Conservation (phyloP, 176 grass and related monocot species). For the Oryza glaberrima region DNA sequence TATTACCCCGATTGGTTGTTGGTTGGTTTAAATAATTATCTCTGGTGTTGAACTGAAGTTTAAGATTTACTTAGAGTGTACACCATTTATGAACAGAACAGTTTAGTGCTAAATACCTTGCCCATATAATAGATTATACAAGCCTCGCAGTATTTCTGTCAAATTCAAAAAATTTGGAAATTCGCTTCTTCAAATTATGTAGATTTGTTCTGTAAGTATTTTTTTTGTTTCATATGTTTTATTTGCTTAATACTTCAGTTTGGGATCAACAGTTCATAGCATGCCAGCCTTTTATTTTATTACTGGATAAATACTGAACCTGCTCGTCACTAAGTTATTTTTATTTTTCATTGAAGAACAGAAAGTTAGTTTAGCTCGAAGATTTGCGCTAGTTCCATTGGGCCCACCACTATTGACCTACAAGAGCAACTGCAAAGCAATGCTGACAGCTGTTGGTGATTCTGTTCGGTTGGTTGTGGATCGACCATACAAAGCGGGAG, state of each 20-base stretch:
- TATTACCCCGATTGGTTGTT: background rate
- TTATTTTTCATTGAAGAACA: slow-evolving; percentile 50
- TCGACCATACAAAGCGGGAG: slow-evolving; percentile 77
- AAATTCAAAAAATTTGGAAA: background rate
- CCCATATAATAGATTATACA: background rate
- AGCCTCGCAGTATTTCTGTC: slow-evolving; percentile 3
- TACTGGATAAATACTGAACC: slow-evolving; percentile 11
- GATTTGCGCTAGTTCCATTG: slow-evolving; percentile 92
- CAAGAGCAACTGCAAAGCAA: slow-evolving; percentile 98
- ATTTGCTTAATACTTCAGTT: slow-evolving; percentile 10
- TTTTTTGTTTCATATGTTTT: background rate
- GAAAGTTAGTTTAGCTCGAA: slow-evolving; percentile 97
- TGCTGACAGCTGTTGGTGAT: slow-evolving; percentile 83
- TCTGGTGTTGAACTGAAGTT: slow-evolving; percentile 12
- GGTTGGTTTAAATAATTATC: background rate
- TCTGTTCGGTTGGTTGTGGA: slow-evolving; percentile 90
- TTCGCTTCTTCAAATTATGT: background rate
- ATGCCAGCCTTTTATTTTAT: slow-evolving; percentile 8
- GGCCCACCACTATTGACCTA: slow-evolving; percentile 94
- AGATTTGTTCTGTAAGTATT: slow-evolving; percentile 8
- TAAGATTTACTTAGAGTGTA: slow-evolving; percentile 18
- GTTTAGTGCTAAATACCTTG: background rate
- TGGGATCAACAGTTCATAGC: slow-evolving; percentile 10
- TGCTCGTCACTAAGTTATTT: slow-evolving; percentile 33
- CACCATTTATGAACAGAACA: background rate